Percentiles rank a stretch among this genome's conserved stretches.
These are phyloP conservation scores for Phalaenopsis aphrodite DNA, from an alignment of 106 monocot species.

Conservation along the genomic window DNA sequence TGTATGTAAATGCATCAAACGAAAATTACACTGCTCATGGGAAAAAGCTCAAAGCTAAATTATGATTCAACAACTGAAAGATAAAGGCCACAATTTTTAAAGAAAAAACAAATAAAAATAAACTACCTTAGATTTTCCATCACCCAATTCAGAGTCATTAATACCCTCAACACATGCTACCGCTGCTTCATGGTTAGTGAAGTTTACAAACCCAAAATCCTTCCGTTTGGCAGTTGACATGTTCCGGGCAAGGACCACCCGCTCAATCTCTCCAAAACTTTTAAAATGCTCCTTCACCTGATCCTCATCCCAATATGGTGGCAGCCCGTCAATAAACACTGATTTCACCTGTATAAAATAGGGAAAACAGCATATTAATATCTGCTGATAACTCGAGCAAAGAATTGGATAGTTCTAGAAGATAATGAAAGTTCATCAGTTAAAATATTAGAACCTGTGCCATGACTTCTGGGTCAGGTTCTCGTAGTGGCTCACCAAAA, in stretches of 20 bases:
- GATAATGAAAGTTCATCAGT: neutral
- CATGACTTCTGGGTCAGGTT: slow-evolving; percentile 74
- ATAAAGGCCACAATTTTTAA: neutral
- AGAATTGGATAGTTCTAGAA: neutral
- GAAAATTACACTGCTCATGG: neutral
- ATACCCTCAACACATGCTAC: slow-evolving; percentile 45
- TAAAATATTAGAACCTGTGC: slow-evolving; percentile 27
- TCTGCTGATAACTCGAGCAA: neutral
- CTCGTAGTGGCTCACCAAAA: slow-evolving; percentile 64
- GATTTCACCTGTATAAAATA: slow-evolving; percentile 44
- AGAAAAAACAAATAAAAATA: neutral
- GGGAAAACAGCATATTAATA: neutral
- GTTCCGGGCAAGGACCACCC: slow-evolving; percentile 60
- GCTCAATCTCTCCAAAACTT: slow-evolving; percentile 60
- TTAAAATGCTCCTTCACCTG: slow-evolving; percentile 61
- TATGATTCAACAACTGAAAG: neutral
- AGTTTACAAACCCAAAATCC: slow-evolving; percentile 82
- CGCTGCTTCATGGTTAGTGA: slow-evolving; percentile 57
- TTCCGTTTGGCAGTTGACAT: slow-evolving; percentile 59
- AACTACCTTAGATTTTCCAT: slow-evolving; percentile 56
- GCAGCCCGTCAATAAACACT: slow-evolving; percentile 68
- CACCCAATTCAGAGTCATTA: slow-evolving; percentile 50
- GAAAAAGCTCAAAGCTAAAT: neutral
- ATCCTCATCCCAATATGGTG: slow-evolving; percentile 75
- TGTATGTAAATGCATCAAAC: too few species aligned